phyloP scores from a whole-genome alignment of 805 yeast genomes.

The Saturnispora besseyi region DNA sequence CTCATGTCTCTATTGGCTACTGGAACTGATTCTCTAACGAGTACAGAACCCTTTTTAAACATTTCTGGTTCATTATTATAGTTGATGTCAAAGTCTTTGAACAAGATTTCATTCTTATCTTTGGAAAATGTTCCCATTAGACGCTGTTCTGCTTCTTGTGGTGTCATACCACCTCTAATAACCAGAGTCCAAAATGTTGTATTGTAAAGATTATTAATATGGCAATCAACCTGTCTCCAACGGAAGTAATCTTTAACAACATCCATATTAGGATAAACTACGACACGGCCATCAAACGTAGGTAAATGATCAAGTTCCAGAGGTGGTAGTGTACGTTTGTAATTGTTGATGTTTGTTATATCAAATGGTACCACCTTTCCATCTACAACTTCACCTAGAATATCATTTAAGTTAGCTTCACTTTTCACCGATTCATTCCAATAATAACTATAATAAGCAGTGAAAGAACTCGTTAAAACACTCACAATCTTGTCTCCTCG shows the following conservation, averaged over 20 bases:
- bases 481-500: constrained; percentile 74
- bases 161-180: constrained; percentile 52
- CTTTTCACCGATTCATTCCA: constrained; percentile 40
- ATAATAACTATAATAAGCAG: constrained; percentile 59
- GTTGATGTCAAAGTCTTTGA: constrained; percentile 68
- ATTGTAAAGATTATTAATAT: constrained; percentile 88
- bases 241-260: constrained; percentile 71
- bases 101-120: constrained; percentile 86
- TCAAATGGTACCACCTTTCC: background rate
- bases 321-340: constrained; percentile 7
- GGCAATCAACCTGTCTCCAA: constrained; percentile 97
- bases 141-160: constrained; percentile 72
- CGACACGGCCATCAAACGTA: constrained; percentile 86
- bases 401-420: background rate
- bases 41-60: constrained; percentile 72
- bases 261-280: constrained; percentile 60
- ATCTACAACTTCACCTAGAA: background rate
- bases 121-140: constrained; percentile 70
- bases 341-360: background rate
- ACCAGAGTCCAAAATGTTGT: constrained; percentile 90
- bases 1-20: background rate
- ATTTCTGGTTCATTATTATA: constrained; percentile 88
- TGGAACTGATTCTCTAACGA: constrained; percentile 37
- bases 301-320: constrained; percentile 48
- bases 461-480: constrained; percentile 73